A percentile compares a stretch with the other conserved stretches of the same genome.
Evolutionary conservation across 2,329 filamentous ascomycete genomes (phyloP).

Genomic region (Cytospora leucostoma): DNA sequence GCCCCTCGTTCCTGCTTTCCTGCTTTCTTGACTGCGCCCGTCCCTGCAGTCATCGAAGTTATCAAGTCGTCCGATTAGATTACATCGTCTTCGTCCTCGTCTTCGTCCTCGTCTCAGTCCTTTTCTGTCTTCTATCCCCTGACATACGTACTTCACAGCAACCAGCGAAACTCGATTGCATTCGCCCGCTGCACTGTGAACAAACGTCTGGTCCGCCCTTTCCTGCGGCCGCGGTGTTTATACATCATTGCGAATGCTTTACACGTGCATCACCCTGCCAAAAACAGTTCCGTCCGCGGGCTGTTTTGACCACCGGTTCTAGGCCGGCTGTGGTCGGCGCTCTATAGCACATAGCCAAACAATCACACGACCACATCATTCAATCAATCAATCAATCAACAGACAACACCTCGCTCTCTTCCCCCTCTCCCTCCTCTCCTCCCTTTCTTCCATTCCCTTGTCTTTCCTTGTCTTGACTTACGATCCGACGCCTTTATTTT

Average conservation of each 20-base stretch:
- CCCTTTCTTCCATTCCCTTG: neutral
- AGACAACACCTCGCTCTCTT: slow-evolving; percentile 13
- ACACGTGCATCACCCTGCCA: slow-evolving; percentile 16
- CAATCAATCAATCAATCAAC: slow-evolving; percentile 8
- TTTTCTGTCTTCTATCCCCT: neutral
- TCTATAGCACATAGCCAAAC: slow-evolving; percentile 14
- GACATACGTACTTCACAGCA: neutral
- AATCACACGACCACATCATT: slow-evolving; percentile 4
- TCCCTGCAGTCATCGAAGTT: slow-evolving; percentile 3
- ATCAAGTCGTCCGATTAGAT: slow-evolving; percentile 21
- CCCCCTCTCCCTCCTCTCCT: neutral
- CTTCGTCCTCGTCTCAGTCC: slow-evolving; percentile 13
- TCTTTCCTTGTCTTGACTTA: neutral
- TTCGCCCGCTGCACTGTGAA: slow-evolving; percentile 16
- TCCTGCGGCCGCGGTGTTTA: slow-evolving; percentile 14
- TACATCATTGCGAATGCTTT: slow-evolving; percentile 25
- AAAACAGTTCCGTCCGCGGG: slow-evolving; percentile 13
- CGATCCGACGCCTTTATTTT: neutral
- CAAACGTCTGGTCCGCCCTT: slow-evolving; percentile 11
- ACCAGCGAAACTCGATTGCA: slow-evolving; percentile 7
- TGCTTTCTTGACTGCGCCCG: neutral
- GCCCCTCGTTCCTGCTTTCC: neutral
- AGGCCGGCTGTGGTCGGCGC: slow-evolving; percentile 23
- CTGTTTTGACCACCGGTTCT: slow-evolving; percentile 20
- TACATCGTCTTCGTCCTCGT: slow-evolving; percentile 9